Evolutionary conservation across 2,329 filamentous ascomycete species (phyloP), one percentile per base, ranked within the genome.

Genomic region (Colletotrichum godetiae): DNA sequence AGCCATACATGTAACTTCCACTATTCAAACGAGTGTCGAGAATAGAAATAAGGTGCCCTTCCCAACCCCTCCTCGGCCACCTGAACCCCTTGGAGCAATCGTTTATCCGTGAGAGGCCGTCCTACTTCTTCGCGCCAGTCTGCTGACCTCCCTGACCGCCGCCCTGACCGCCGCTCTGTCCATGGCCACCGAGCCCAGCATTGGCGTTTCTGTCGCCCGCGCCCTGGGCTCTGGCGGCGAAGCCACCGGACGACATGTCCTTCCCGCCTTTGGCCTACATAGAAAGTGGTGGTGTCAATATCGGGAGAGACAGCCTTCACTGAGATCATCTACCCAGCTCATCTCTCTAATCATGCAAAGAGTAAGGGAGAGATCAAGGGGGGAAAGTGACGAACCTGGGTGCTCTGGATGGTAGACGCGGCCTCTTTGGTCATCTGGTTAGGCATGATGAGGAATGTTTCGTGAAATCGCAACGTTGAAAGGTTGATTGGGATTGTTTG

Each of bases 121-220:
- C 33, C 53, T 58, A 68, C 70, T 72, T 68, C 42, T 69, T 59
- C 64, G 67, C 46, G 2, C 13, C 13, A 13, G 24, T 22, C 15
- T 60, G 56, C 11, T 60, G 58, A n/a, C 42, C 42, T 13, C 65
- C 57, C 42, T 37, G 12, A 19, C 13, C 37, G 3, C 13, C 37
- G 5, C 37, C 37, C 27, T 27, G 27, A 15, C 12, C 35, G 15
- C 35, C 35, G 10, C 35, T 33, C 42, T 49, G 55, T 22, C n/a
- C 27, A 22, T 22, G 59, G 0, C 11, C 49, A 22, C 52, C 33
- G 52, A 49, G 64, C 31, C 12, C 33, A 33, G 64, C 64, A 53
- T 73, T 55, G 8, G 42, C 10, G 33, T 70, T 60, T 11, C 37
- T 58, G 56, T 65, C 70, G 2, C 24, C 70, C 7, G 67, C 70